Evolutionary conservation across 441 rosid genomes (phyloP).

Genomic region (Melastoma candidum): DNA sequence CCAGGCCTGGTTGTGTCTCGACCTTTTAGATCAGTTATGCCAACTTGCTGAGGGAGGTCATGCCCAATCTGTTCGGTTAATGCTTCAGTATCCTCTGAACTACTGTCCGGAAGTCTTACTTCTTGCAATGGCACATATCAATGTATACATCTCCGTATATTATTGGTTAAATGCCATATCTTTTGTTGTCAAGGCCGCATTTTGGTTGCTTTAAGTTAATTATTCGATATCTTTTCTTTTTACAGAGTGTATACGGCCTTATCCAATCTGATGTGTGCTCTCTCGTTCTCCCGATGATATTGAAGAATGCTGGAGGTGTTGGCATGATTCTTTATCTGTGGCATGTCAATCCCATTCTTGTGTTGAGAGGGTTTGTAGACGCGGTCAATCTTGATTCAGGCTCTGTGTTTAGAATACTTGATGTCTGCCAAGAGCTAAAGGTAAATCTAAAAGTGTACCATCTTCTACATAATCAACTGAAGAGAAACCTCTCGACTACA

Average conservation of each 20-base stretch:
- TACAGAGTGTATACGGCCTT: slow-evolving; percentile 86
- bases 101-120: slow-evolving; percentile 86
- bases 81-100: slow-evolving; percentile 80
- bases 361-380: slow-evolving; percentile 68
- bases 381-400: slow-evolving; percentile 49
- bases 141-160: slow-evolving; percentile 32
- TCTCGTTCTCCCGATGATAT: slow-evolving; percentile 55
- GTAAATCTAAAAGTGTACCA: slow-evolving; percentile 24
- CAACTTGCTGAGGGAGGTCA: slow-evolving; percentile 92
- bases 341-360: slow-evolving; percentile 66
- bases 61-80: slow-evolving; percentile 41
- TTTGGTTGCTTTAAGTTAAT: slow-evolving; percentile 5
- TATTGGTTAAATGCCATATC: not conserved
- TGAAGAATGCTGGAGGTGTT: slow-evolving; percentile 33
- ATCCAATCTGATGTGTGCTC: slow-evolving; percentile 69
- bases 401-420: slow-evolving; percentile 48
- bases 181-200: not conserved
- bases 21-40: slow-evolving; percentile 78
- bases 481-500: too few relatives aligned
- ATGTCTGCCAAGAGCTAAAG: slow-evolving; percentile 78
- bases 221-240: slow-evolving; percentile 12
- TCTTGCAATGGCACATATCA: slow-evolving; percentile 76
- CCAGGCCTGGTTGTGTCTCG: slow-evolving; percentile 91
- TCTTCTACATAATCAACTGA: too few relatives aligned
- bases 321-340: slow-evolving; percentile 67